A percentile compares a stretch with the other conserved stretches of the same genome.
These are phyloP conservation scores for Lolium multiflorum DNA, from an alignment of 176 grass and related monocot species.

Conservation along the genomic window DNA sequence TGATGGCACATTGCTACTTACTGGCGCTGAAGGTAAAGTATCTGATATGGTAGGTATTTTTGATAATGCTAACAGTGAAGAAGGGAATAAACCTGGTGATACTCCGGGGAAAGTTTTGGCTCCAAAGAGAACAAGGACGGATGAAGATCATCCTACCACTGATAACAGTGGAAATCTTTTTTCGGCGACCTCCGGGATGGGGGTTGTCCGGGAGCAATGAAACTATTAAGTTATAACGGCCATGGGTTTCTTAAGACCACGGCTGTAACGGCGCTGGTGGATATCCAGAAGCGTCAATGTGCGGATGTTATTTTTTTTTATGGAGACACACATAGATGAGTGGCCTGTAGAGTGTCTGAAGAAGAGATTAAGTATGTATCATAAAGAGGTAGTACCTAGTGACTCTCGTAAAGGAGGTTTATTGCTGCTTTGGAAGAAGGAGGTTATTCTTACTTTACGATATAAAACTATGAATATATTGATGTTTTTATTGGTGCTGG, in stretches of 20 bases:
- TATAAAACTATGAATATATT: neutral
- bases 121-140: neutral
- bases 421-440: neutral
- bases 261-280: neutral
- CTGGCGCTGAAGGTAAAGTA: too few species aligned
- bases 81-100: too few species aligned
- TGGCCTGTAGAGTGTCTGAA: too few species aligned
- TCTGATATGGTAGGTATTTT: too few species aligned
- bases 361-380: neutral
- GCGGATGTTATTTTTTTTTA: neutral
- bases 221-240: neutral
- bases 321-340: neutral
- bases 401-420: neutral
- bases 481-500: neutral
- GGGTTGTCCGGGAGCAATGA: neutral
- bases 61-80: too few species aligned
- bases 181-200: neutral
- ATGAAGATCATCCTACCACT: too few species aligned
- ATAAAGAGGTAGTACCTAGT: neutral
- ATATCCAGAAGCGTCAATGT: neutral
- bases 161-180: neutral
- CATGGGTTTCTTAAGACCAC: neutral
- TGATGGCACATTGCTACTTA: too few species aligned
- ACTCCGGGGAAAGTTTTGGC: too few species aligned
- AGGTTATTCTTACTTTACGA: neutral